Evolutionary conservation across 768 basidiomycete species (phyloP).

Genomic region (Phanerochaete sordida): DNA sequence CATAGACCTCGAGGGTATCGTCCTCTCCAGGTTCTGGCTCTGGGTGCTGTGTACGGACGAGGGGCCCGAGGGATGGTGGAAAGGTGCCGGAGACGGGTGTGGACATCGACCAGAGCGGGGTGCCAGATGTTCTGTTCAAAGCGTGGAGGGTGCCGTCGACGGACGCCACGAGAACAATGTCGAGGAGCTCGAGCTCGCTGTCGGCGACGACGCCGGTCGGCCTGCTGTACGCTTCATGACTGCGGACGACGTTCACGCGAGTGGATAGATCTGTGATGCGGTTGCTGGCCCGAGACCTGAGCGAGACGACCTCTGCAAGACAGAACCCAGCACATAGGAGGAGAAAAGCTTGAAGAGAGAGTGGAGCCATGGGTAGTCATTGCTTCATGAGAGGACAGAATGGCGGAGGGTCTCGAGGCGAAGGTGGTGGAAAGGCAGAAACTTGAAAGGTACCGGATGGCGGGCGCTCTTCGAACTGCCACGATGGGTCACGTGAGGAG

Average conservation of each 20-base stretch:
- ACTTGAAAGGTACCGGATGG: background rate
- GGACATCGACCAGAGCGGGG: constrained; percentile 85
- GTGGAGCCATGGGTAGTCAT: constrained; percentile 17
- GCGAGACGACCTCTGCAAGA: constrained; percentile 24
- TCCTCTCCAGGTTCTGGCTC: constrained; percentile 57
- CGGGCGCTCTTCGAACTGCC: background rate
- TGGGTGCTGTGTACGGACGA: constrained; percentile 68
- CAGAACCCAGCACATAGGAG: constrained; percentile 19
- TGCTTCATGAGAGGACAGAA: constrained; percentile 13
- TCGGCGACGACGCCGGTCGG: constrained; percentile 7
- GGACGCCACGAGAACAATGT: constrained; percentile 86
- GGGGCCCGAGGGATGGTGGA: constrained; percentile 61
- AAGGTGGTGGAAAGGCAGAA: constrained; percentile 1
- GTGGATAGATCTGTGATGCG: constrained; percentile 18
- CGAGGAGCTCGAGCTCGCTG: constrained; percentile 58
- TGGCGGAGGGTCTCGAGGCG: background rate
- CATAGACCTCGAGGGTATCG: constrained; percentile 72
- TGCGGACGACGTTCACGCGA: constrained; percentile 14
- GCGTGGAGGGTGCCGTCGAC: constrained; percentile 96
- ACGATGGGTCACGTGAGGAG: background rate
- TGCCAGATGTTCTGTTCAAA: constrained; percentile 81
- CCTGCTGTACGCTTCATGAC: constrained; percentile 5
- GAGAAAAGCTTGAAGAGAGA: constrained; percentile 13
- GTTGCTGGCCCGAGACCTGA: constrained; percentile 11
- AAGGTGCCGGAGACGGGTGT: constrained; percentile 13